A percentile compares a stretch with the other conserved stretches of the same genome.
These are phyloP conservation scores for Claviceps pusilla DNA, from an alignment of 2,329 filamentous ascomycete genomes.

Conservation along the genomic window DNA sequence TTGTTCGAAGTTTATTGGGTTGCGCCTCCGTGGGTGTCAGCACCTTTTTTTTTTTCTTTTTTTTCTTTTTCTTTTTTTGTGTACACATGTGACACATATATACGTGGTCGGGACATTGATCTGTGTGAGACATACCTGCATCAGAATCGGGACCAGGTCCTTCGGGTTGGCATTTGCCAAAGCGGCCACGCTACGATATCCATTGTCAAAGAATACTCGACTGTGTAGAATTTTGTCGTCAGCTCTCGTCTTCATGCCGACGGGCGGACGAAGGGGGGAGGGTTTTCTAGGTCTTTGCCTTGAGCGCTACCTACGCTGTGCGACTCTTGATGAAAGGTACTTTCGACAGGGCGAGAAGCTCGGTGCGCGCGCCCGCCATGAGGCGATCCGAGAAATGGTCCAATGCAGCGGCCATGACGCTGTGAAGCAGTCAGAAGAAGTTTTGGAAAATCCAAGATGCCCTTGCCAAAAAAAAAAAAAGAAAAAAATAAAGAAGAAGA, in stretches of 20 bases:
- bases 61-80: no score
- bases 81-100: neutral
- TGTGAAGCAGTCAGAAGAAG: slow-evolving; percentile 15
- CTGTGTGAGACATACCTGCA: slow-evolving; percentile 37
- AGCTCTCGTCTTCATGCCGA: neutral
- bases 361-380: slow-evolving; percentile 54
- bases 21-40: slow-evolving; percentile 35
- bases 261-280: no score
- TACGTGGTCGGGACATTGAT: neutral
- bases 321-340: slow-evolving; percentile 65
- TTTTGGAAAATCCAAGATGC: no score
- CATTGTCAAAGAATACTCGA: slow-evolving; percentile 59
- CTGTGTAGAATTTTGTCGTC: slow-evolving; percentile 11
- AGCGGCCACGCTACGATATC: slow-evolving; percentile 51
- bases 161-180: slow-evolving; percentile 54
- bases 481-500: neutral
- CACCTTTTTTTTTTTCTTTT: neutral
- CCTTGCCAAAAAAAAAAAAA: no score
- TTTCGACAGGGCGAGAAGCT: slow-evolving; percentile 54
- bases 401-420: slow-evolving; percentile 53
- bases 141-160: slow-evolving; percentile 55
- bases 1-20: slow-evolving; percentile 46
- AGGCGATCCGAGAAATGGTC: slow-evolving; percentile 64
- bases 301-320: slow-evolving; percentile 38
- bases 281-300: no score